Base-by-base conservation (phyloP, 805 yeast species). In the Candida oleophila region DNA sequence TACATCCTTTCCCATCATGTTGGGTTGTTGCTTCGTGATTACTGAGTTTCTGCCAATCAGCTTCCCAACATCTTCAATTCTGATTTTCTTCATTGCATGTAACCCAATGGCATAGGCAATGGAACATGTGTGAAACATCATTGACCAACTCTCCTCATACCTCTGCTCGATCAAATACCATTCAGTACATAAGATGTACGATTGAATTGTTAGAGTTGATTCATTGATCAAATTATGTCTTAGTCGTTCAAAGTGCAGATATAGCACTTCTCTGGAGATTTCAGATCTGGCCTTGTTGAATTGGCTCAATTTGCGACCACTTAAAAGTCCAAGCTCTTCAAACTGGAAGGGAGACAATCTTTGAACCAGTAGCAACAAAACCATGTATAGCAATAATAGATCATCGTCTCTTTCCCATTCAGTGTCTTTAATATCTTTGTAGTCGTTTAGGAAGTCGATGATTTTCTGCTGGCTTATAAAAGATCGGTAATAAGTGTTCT, bases 101-200 rank as follows among this genome's bases (percentile, higher is more conserved):
- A 78, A 56, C 0, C 82, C 83, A 45, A 78, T 65, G 0, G 81
- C 68, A 54, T 74, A 78, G 1, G 81, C 78, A 18, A 74, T 69
- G 15, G 80, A 67, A 37, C 78, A 77, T 19, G 73, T 60, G 49
- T 72, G 77, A 50, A 77, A 78, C 62, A 78, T 60, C 63, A 73
- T 66, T 19, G 73, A 69, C 83, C 83, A 78, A 45, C 77, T 65
- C 48, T 74, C 74, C 53, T 78, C 83, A 51, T 74, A 76, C 41
- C 71, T 69, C 46, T 73, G 77, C 51, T 75, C 73, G 43, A 67
- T 69, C 49, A 76, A 77, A 43, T 73, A 66, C 66, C 74, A 77
- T 53, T 77, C 82, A 20, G 80, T 73, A 50, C 78, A 78, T 42
- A 78, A 61, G 5, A 77, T 73, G 49, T 76, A 76, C 2, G 80